These are phyloP conservation scores for Leishmania major DNA, from an alignment of 208 protist species.

Conservation along the genomic window DNA sequence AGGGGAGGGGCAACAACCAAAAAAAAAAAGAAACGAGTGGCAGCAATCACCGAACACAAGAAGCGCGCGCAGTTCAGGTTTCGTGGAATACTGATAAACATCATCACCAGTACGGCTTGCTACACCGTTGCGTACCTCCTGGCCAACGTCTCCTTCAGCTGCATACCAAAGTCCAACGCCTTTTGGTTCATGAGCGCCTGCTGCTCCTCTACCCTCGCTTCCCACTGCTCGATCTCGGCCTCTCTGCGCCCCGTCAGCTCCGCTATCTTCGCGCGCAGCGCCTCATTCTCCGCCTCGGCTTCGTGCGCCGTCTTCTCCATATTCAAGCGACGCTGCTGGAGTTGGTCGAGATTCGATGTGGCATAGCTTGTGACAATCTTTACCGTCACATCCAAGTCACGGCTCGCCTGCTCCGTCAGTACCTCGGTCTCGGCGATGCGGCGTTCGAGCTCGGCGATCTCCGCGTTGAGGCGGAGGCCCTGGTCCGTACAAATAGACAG, in stretches of 20 bases:
- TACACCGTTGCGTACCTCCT: slow-evolving; percentile 11
- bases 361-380: slow-evolving; percentile 70
- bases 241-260: slow-evolving; percentile 55
- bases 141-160: slow-evolving; percentile 77
- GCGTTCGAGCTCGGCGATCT: slow-evolving; percentile 56
- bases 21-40: not conserved
- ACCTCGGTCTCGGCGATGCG: slow-evolving; percentile 66
- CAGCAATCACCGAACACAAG: no score
- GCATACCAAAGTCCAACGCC: slow-evolving; percentile 87
- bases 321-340: slow-evolving; percentile 70
- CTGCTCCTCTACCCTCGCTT: slow-evolving; percentile 80
- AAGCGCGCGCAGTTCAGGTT: not conserved
- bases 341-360: slow-evolving; percentile 76
- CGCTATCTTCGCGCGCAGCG: slow-evolving; percentile 56
- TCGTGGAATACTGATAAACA: not conserved
- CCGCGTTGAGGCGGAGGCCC: slow-evolving; percentile 44
- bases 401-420: slow-evolving; percentile 53
- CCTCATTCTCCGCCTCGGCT: slow-evolving; percentile 72
- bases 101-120: not conserved
- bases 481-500: slow-evolving; percentile 84
- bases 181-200: slow-evolving; percentile 87
- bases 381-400: slow-evolving; percentile 57
- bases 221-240: slow-evolving; percentile 77
- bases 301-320: slow-evolving; percentile 70
- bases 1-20: no score